Evolutionary conservation across 2,329 filamentous ascomycete genomes (phyloP), one percentile per base, ranked within the genome.

Genomic region (Penicillium rolfsii): DNA sequence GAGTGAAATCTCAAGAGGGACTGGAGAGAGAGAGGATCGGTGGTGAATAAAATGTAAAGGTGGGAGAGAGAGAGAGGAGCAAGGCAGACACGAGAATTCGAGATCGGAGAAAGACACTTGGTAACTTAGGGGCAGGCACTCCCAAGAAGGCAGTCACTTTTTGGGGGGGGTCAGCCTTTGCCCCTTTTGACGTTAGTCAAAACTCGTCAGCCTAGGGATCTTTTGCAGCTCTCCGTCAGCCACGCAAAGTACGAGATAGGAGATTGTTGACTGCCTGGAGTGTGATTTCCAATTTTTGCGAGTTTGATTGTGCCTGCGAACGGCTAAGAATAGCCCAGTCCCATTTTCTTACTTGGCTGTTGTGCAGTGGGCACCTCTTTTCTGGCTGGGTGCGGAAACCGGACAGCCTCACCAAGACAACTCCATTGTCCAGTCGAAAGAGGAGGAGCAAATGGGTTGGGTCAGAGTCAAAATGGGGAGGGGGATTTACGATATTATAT

Each of bases 121-220:
- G 26, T 36, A 26, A 7, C 22, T 38, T 38, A 53, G 35, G 50
- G 50, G 50, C 24, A 52, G 49, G 49, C 30, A 52, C 8, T 38
- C 26, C 52, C 43, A 54, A 12, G 43, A 22, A 61, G 54, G 40
- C 55, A 56, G 50, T 48, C 50, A 50, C 52, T 56, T 58, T 61
- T 62, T 57, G 58, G 56, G 49, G 3, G n/a, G 50, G 43, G 40
- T 41, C 56, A 38, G 30, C 19, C 52, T 55, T 56, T 62, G 26
- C 56, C 53, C 59, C 48, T 65, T 66, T 65, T 45, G 55, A 50
- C 28, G 14, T 48, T 55, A 57, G 60, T 48, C 54, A n/a, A 53
- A 28, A 28, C 35, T 40, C 22, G 50, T 53, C 33, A 40, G 50
- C 50, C 50, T 53, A 24, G 22, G 4, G 26, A 5, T 40, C 16